A percentile compares a stretch with the other conserved stretches of the same genome.
phyloP scores from a whole-genome alignment of 768 basidiomycete genomes.

The Tulasnella sp. region DNA sequence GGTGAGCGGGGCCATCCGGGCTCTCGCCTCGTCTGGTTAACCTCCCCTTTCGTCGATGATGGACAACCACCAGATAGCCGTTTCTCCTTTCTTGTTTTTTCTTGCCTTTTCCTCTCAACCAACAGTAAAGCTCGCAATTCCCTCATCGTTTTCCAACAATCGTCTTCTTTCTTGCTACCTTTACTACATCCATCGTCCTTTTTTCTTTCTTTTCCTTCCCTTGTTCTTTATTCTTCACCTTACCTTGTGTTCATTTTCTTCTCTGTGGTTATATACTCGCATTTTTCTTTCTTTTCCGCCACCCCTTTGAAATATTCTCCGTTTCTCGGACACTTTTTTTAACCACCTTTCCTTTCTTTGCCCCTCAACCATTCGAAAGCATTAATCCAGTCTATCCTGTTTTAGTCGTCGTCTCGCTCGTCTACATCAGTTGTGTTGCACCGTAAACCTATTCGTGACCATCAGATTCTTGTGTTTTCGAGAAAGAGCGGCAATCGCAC shows the following conservation, averaged over 20 bases:
- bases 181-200: constrained; percentile 50
- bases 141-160: constrained; percentile 42
- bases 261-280: constrained; percentile 21
- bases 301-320: constrained; percentile 10
- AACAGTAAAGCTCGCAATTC: constrained; percentile 48
- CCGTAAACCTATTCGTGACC: background rate
- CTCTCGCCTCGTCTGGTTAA: background rate
- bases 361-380: background rate
- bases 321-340: background rate
- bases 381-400: constrained; percentile 10
- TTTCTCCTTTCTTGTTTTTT: constrained; percentile 31
- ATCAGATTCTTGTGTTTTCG: background rate
- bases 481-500: too few species aligned
- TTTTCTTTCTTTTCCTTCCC: constrained; percentile 55
- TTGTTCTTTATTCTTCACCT: constrained; percentile 83
- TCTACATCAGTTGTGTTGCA: constrained; percentile 12
- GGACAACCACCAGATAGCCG: background rate
- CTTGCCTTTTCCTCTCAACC: constrained; percentile 52
- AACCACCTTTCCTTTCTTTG: background rate
- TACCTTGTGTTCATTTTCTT: constrained; percentile 54
- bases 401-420: background rate
- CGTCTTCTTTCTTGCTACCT: constrained; percentile 49
- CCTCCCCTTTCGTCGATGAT: background rate
- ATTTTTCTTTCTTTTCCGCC: background rate
- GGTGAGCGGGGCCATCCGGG: constrained; percentile 1